A percentile compares a stretch with the other conserved stretches of the same genome.
phyloP scores from a whole-genome alignment of 2,329 filamentous ascomycete genomes.

The Fusarium xyrophilum region DNA sequence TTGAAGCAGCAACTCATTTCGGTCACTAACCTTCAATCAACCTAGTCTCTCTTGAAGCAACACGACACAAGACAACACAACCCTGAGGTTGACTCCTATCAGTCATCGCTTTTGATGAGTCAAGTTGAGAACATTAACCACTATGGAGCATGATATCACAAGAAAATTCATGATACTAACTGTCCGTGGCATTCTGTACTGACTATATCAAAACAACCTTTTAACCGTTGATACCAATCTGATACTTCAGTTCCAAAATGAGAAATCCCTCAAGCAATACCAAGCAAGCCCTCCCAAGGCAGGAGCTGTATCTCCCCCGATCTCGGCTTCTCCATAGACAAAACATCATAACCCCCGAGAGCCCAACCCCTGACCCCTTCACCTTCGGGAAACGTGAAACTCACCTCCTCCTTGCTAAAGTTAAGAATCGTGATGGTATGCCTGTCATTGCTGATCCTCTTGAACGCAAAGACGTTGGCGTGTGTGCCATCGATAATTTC shows the following conservation, averaged over 20 bases:
- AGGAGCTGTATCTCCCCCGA: neutral
- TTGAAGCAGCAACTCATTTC: neutral
- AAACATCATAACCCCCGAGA: neutral
- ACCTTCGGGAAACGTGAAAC: neutral
- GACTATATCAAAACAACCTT: neutral
- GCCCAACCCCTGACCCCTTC: neutral
- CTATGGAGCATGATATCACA: neutral
- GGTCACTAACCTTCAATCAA: neutral
- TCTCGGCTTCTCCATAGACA: neutral
- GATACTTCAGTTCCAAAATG: fast-evolving
- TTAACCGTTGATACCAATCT: neutral
- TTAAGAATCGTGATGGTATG: constrained; percentile 43
- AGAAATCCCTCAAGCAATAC: neutral
- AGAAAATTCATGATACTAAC: neutral
- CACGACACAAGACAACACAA: neutral
- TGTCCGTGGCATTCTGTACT: neutral
- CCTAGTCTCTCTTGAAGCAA: neutral
- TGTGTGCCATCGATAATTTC: constrained; percentile 37
- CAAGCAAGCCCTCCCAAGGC: neutral
- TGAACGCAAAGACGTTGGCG: constrained; percentile 37
- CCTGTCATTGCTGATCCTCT: constrained; percentile 38
- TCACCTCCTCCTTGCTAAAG: constrained; percentile 29
- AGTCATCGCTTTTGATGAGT: too few species aligned
- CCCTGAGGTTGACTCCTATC: too few species aligned
- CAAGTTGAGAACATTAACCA: neutral